Conservation (phyloP, 2,329 filamentous ascomycete genomes). For the Hirsutella rhossiliensis region DNA sequence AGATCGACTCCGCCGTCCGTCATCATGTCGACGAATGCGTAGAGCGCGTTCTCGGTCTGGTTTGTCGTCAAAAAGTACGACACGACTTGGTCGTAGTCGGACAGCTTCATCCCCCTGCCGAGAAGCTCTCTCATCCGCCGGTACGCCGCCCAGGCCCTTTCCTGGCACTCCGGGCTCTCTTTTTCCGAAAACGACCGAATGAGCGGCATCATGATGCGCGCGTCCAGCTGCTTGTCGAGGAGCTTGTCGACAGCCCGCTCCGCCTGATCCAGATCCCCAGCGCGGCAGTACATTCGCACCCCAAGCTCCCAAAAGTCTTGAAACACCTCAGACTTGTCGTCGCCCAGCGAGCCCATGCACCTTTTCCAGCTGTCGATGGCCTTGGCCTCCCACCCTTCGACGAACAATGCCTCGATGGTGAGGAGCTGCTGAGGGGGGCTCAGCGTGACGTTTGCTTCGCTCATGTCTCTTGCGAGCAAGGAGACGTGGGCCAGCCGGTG, state of each 20-base stretch:
- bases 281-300: conserved; percentile 48
- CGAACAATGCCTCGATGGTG: conserved; percentile 56
- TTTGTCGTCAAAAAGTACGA: conserved; percentile 57
- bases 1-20: conserved; percentile 42
- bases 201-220: conserved; percentile 52
- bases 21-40: conserved; percentile 86
- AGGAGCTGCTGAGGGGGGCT: conserved; percentile 47
- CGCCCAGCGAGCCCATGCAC: conserved; percentile 39
- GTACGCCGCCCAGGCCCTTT: conserved; percentile 57
- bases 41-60: conserved; percentile 54
- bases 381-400: conserved; percentile 45
- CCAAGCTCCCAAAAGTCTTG: conserved; percentile 52
- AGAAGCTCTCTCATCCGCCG: conserved; percentile 49
- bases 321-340: conserved; percentile 30
- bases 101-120: conserved; percentile 48
- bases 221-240: conserved; percentile 34
- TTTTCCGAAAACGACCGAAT: conserved; percentile 53
- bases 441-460: conserved; percentile 42
- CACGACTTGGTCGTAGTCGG: conserved; percentile 66
- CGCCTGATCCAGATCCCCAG: conserved; percentile 47
- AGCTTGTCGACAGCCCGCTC: conserved; percentile 42
- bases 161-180: conserved; percentile 29
- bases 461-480: conserved; percentile 53
- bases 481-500: conserved; percentile 50
- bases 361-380: conserved; percentile 54